These are phyloP conservation scores for Venturia oleaginea DNA, from an alignment of 2,329 filamentous ascomycete genomes.

Conservation along the genomic window DNA sequence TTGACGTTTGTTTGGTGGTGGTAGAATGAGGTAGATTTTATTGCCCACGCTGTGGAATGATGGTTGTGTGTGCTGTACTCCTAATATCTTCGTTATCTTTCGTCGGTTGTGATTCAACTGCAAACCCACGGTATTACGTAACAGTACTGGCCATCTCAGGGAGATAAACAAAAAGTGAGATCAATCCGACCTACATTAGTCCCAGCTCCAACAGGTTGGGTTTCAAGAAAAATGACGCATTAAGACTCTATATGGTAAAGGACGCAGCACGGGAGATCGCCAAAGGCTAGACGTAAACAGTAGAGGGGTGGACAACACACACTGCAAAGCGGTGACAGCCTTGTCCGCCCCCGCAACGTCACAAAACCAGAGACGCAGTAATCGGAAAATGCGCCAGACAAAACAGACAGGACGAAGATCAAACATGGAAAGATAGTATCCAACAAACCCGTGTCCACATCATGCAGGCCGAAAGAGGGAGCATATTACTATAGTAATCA, in stretches of 20 bases:
- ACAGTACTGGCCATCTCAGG: neutral
- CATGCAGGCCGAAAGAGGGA: neutral
- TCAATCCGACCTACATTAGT: neutral
- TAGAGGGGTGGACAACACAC: neutral
- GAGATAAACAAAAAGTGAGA: neutral
- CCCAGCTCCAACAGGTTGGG: neutral
- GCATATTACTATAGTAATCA: neutral
- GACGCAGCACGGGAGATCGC: neutral
- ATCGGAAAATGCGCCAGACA: neutral
- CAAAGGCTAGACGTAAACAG: neutral
- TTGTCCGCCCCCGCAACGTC: neutral
- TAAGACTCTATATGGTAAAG: neutral
- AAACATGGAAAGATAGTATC: neutral
- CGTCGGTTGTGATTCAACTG: neutral
- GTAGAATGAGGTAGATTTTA: neutral
- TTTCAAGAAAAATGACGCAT: neutral
- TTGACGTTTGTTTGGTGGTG: neutral
- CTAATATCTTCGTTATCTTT: neutral
- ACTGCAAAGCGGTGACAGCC: neutral
- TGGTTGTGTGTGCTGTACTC: no score
- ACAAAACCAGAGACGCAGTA: neutral
- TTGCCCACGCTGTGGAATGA: neutral
- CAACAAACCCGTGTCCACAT: neutral
- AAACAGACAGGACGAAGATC: neutral
- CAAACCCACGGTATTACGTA: neutral